Conservation (phyloP, 257 asterid species). For the Solanum acaule region DNA sequence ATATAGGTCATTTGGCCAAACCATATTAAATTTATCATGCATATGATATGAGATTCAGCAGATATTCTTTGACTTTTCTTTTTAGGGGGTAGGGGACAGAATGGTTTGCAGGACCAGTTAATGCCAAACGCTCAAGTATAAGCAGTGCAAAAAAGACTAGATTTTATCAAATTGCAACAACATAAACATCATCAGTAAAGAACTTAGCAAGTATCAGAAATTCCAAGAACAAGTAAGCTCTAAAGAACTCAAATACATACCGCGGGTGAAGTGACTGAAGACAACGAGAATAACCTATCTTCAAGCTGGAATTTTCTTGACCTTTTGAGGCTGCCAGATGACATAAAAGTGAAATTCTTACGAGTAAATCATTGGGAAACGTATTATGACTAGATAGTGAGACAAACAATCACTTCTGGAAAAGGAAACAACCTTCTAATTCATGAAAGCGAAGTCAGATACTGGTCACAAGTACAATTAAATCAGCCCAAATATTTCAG, state of each 20-base stretch:
- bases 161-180: not conserved
- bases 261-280: slow-evolving; percentile 94
- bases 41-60: not conserved
- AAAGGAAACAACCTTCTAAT: not conserved
- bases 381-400: not conserved
- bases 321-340: slow-evolving; percentile 55
- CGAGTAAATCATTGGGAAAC: not conserved
- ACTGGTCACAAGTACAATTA: not conserved
- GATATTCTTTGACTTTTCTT: not conserved
- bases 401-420: not conserved
- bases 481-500: not conserved
- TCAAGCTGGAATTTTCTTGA: slow-evolving; percentile 77
- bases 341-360: not conserved
- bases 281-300: slow-evolving; percentile 77
- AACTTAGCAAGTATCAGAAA: not conserved
- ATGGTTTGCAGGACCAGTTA: not conserved
- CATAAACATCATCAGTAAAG: not conserved
- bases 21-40: not conserved
- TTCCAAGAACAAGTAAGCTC: not conserved
- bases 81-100: not conserved
- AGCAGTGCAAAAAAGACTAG: not conserved
- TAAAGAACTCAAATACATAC: slow-evolving; percentile 25
- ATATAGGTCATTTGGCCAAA: not conserved
- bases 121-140: not conserved
- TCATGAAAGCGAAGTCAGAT: not conserved